phyloP scores from a whole-genome alignment of 208 protist species.

The Leishmania major region DNA sequence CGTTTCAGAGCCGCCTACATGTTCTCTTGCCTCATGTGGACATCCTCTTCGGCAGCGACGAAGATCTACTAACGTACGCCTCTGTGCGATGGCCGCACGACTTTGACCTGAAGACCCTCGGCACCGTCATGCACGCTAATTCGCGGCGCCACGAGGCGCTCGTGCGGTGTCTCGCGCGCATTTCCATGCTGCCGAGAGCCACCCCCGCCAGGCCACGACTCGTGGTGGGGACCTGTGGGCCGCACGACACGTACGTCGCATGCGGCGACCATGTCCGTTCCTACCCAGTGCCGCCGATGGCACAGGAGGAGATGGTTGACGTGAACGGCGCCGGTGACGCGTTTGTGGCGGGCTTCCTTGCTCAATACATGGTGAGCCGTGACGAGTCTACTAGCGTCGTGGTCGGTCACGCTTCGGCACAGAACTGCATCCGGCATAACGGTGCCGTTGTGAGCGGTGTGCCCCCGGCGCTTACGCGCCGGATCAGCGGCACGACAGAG shows the following conservation, averaged over 20 bases:
- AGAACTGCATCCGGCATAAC: conserved; percentile 89
- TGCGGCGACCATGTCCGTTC: conserved; percentile 38
- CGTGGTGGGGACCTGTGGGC: conserved; percentile 94
- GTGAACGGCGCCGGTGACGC: conserved; percentile 97
- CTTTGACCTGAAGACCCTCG: conserved; percentile 34
- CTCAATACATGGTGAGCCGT: conserved; percentile 56
- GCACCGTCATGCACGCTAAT: conserved; percentile 6
- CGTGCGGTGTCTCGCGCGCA: conserved; percentile 46
- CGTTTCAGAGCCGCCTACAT: conserved; percentile 86
- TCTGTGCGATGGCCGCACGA: conserved; percentile 56
- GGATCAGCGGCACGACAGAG: background rate
- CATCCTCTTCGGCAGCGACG: conserved; percentile 95
- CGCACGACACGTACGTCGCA: conserved; percentile 85
- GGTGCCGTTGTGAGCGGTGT: conserved; percentile 75
- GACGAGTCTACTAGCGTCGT: conserved; percentile 53
- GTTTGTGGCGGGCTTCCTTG: conserved; percentile 97
- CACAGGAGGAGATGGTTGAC: conserved; percentile 93
- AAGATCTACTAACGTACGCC: conserved; percentile 89
- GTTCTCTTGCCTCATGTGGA: conserved; percentile 92
- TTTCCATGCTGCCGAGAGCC: conserved; percentile 72
- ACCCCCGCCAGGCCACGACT: conserved; percentile 52
- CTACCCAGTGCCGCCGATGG: conserved; percentile 57
- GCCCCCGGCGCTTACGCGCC: conserved; percentile 41
- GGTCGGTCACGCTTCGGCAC: conserved; percentile 78
- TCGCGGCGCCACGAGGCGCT: conserved; percentile 22